Evolutionary conservation across 23 red algal genomes (phyloP).

Genomic region (Gracilaria gracilis): DNA sequence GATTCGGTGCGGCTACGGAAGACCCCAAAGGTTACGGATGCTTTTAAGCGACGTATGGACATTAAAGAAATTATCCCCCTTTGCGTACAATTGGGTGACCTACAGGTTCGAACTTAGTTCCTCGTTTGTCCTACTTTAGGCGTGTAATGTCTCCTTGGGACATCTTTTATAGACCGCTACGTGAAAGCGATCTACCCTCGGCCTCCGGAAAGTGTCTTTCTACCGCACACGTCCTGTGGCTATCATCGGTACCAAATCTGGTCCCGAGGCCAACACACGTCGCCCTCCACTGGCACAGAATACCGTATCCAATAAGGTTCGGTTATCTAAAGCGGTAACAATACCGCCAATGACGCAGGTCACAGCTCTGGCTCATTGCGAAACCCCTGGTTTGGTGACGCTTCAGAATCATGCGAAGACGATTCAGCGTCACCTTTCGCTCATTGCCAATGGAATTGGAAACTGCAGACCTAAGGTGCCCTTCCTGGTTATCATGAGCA

Average conservation of each 20-base stretch:
- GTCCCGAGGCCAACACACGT: background rate
- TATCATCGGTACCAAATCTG: background rate
- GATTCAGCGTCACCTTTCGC: background rate
- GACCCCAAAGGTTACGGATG: constrained; percentile 4
- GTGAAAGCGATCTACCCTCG: background rate
- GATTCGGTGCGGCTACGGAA: background rate
- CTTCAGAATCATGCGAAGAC: constrained; percentile 23
- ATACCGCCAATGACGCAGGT: constrained; percentile 2
- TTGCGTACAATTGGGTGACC: background rate
- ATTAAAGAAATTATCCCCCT: constrained; percentile 26
- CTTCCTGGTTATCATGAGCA: constrained; percentile 12
- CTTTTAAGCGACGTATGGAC: background rate
- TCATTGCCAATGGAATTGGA: constrained; percentile 14
- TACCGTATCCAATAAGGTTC: background rate
- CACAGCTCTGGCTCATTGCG: background rate
- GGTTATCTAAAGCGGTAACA: background rate
- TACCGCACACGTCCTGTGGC: background rate
- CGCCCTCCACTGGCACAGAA: background rate
- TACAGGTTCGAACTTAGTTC: background rate
- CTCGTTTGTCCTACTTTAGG: constrained; percentile 5
- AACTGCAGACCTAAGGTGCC: background rate
- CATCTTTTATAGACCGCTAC: background rate
- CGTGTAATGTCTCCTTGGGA: background rate
- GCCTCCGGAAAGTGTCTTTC: constrained; percentile 5
- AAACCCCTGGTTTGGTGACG: background rate